Base-by-base conservation (phyloP, 306 rosid species). In the Cucumis sativus region DNA sequence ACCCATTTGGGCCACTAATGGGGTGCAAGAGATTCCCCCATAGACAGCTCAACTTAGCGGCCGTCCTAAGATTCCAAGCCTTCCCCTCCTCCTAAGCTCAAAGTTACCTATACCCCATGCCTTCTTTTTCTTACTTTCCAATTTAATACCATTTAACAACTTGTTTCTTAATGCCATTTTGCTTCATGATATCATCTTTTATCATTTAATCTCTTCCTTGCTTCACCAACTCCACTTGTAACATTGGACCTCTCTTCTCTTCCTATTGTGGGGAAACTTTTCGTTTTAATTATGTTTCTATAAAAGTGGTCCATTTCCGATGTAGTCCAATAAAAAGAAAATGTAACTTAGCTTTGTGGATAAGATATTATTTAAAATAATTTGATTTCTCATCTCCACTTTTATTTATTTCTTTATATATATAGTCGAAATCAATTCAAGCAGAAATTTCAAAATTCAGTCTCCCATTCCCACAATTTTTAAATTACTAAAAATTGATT, bases 31-130 rank as follows among this genome's bases (percentile, higher is more conserved):
- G 89, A 89, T 89, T 93, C 96, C 87, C 80, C 40, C 40, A 83
- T 87, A 17, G 72, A 65, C 72, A 17, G 40, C 72, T 65, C 72
- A 65, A 65, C 74, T 68, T 37, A 68, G 56, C 74, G 55, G 74
- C 74, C 74, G 56, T 82, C 97, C 94, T 83, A 84, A 80, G 90
- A 89, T 93, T 89, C 92, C 41, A 68, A 16, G 35, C n/a, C 74
- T 21, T 54, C 58, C 20, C 58, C 20, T 52, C 74, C 33, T 13
- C 55, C 13, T 33, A 7, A 17, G 11, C 59, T 71, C 59, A 3
- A 70, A 45, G 39, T 68, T 41, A 30, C 54, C 54, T 8, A 65
- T 8, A 65, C 72, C 28, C 72, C 1, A 67, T 18, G 2, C 52
- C 55, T 20, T 41, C 18, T 20, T 66, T 66, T 37, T 4, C 14